Conservation (phyloP, 768 basidiomycete genomes). For the Sistotremastrum niveocremeum region DNA sequence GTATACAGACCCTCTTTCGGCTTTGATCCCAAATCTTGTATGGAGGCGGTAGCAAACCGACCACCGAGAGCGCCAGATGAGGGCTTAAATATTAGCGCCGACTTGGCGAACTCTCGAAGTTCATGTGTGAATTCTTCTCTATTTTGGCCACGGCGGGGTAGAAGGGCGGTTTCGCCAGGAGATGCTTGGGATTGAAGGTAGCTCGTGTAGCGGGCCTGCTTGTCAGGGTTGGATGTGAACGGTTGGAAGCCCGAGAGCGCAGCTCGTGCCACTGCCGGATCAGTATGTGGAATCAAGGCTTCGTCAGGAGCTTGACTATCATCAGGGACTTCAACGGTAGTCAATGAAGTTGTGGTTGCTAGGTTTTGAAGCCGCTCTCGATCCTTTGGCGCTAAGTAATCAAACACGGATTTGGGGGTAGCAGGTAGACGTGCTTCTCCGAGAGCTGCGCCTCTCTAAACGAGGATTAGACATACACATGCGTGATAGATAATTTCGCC, state of each 20-base stretch:
- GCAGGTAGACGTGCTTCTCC: conserved; percentile 68
- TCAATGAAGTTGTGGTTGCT: conserved; percentile 17
- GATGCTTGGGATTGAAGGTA: conserved; percentile 67
- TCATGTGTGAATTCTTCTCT: conserved; percentile 69
- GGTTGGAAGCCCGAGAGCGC: conserved; percentile 87
- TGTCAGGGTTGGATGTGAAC: conserved; percentile 58
- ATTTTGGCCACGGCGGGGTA: conserved; percentile 44
- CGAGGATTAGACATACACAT: not conserved
- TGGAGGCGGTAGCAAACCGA: conserved; percentile 75
- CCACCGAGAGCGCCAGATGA: conserved; percentile 86
- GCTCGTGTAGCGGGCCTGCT: conserved; percentile 74
- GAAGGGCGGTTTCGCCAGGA: conserved; percentile 24
- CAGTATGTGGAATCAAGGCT: conserved; percentile 41
- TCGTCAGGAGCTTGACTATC: conserved; percentile 14
- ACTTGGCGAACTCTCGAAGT: conserved; percentile 72
- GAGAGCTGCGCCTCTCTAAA: conserved; percentile 66
- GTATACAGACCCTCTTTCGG: conserved; percentile 56
- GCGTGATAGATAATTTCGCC: conserved; percentile 10
- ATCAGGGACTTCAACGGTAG: conserved; percentile 7
- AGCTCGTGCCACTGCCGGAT: conserved; percentile 71
- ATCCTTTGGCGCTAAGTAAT: conserved; percentile 88
- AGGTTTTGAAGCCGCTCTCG: conserved; percentile 69
- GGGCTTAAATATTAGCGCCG: conserved; percentile 84
- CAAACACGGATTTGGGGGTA: conserved; percentile 76
- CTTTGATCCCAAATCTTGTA: conserved; percentile 52